Evolutionary conservation across 1,284 basidiomycete genomes (phyloP), one percentile per base, ranked within the genome.

Genomic region (Cutaneotrichosporon arboriforme): DNA sequence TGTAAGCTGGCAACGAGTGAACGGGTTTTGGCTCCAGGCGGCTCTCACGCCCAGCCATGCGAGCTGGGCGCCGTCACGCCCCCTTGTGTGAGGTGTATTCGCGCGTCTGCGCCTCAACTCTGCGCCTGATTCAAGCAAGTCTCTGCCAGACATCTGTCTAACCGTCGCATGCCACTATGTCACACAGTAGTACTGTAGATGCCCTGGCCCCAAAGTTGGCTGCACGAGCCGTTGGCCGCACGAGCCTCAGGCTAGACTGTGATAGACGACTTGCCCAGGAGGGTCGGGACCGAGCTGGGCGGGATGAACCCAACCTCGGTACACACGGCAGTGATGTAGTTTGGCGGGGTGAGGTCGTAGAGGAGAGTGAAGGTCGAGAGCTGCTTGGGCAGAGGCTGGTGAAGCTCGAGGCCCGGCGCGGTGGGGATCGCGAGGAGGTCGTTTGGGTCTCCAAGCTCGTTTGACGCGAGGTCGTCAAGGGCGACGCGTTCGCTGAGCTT

Each of bases 401-500:
- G 50, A 12, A 52, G 47, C 51, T 59, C 49, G 39, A 56, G 49
- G 2, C 15, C 51, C 38, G 51, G 53, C 17, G 62, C 59, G 31
- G 42, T 55, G 3, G 67, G 64, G 21, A 68, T 44, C 26, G 51
- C 34, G 18, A 68, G 48, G 17, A 72, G 43, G 21, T 46, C 58
- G 2, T 55, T 57, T 10, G 53, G 46, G 79, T 68, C 64, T 86
- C 92, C 90, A 34, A 96, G 78, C 75, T 99, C 96, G 70, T 99
- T 99, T 72, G 89, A 90, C 26, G 90, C 91, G 61, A 99, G 91
- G 31, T 88, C 88, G 74, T 99, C 96, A 46, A 98, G 79, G 72
- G 90, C 86, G 34, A 98, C 87, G 34, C 85, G 83, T 64, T 98
- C 96, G 20, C 88, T 88, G 67, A 96, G 97, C 74, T 99, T 99